These are phyloP conservation scores for Pezicula rhizophila DNA, from an alignment of 2,329 filamentous ascomycete species.

Conservation along the genomic window DNA sequence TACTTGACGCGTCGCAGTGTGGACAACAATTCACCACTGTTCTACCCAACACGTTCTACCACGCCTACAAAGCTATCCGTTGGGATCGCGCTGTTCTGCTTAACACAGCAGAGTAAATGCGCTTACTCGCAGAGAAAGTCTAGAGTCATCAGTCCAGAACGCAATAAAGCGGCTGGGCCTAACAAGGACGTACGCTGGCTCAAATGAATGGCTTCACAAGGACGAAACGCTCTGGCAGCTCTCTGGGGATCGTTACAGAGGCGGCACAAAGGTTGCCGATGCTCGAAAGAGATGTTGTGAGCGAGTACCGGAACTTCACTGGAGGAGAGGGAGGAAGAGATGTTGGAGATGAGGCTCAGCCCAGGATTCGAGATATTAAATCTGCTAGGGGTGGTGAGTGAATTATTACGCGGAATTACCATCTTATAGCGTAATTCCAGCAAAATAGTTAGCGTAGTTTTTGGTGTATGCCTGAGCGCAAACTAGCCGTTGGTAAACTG, in stretches of 20 bases:
- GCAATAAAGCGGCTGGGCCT: constrained; percentile 16
- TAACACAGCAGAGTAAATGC: constrained; percentile 17
- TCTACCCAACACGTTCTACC: constrained; percentile 9
- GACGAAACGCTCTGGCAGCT: constrained; percentile 25
- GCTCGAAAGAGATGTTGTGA: constrained; percentile 13
- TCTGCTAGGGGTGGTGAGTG: constrained; percentile 6
- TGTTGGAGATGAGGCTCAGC: constrained; percentile 7
- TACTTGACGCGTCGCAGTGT: neutral
- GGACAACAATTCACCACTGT: neutral
- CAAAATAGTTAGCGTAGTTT: too few species aligned
- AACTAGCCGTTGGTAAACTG: too few species aligned
- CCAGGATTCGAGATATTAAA: constrained; percentile 6
- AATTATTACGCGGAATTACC: too few species aligned
- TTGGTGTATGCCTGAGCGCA: too few species aligned
- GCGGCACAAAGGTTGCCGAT: constrained; percentile 26
- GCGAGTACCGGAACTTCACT: constrained; percentile 12
- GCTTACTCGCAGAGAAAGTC: constrained; percentile 17
- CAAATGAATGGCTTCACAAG: constrained; percentile 25
- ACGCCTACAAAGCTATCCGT: constrained; percentile 14
- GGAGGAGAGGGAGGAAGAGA: constrained; percentile 12
- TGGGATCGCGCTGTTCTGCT: constrained; percentile 9
- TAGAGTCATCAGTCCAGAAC: constrained; percentile 24
- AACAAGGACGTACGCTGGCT: constrained; percentile 19
- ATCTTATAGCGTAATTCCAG: too few species aligned
- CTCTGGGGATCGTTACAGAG: constrained; percentile 25